Base-by-base conservation (phyloP, 176 grass and related monocot genomes). In the Oryza meridionalis region DNA sequence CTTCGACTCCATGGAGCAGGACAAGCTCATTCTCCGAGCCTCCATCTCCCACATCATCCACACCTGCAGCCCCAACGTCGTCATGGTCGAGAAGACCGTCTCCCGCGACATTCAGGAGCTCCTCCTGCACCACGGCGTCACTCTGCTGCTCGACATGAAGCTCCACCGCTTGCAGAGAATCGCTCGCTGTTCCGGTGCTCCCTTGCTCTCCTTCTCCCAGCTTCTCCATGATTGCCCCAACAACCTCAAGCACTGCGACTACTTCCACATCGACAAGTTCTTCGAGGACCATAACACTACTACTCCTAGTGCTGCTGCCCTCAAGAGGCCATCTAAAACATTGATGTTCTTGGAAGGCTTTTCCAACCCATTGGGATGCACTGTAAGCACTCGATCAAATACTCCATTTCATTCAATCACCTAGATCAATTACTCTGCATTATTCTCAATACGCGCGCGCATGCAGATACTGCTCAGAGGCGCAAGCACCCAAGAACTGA, bases 11-110 rank as follows among this genome's bases (percentile, higher is more conserved):
- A 81, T 98, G 80, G 82, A 88, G 42, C 79, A 98, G 92, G 94
- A 58, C 17, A 58, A 58, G 19, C 0, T n/a, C 0, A n/a, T 9
- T 9, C 53, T 58, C 1, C 6, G 53, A 19, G 2, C 0, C 53
- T 58, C 53, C 19, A 58, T 58, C 53, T 19, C 53, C 7, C 53
- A 78, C 74, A 90, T 93, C 80, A 67, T 92, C 46, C 86, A 92
- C 69, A 82, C 26, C 44, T 92, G 89, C 84, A 71, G 83, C 14
- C 95, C 95, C 25, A 88, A 98, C 88, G 87, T 98, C 29, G 83
- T 98, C 32, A 53, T 98, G 86, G 95, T 95, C 7, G 95, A 98
- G 87, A 98, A 92, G 90, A 93, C 85, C 6, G 93, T 98, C 80
- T 91, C 95, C 12, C 86, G 95, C 9, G 83, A 95, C 64, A 88